These are phyloP conservation scores for Podospora tetraspora DNA, from an alignment of 495 filamentous ascomycete species.

Conservation along the genomic window DNA sequence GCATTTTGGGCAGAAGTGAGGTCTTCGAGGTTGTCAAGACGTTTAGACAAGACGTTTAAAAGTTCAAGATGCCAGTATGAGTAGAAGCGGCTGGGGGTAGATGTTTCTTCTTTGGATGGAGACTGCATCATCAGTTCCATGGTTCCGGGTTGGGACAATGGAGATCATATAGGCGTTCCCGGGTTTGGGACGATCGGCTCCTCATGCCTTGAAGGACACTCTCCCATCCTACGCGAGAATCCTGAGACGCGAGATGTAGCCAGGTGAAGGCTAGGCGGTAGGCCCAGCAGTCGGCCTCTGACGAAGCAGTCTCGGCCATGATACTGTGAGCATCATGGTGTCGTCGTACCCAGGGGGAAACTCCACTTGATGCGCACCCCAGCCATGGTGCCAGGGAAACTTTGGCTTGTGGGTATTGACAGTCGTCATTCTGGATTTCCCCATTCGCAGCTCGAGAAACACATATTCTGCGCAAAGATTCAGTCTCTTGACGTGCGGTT, in stretches of 20 bases:
- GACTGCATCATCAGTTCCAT: background rate
- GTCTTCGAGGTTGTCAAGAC: background rate
- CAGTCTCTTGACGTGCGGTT: background rate
- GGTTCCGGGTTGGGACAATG: background rate
- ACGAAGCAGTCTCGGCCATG: background rate
- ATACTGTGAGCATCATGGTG: background rate
- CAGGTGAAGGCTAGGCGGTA: background rate
- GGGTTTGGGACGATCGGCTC: background rate
- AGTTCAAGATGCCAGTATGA: background rate
- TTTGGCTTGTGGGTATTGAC: background rate
- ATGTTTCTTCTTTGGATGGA: background rate
- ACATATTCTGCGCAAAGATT: too few species aligned
- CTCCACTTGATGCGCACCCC: background rate
- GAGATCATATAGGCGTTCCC: background rate
- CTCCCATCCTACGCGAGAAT: background rate
- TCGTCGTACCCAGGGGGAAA: background rate
- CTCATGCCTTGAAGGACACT: background rate
- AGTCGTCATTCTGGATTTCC: background rate
- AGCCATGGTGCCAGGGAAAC: background rate
- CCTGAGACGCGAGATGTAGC: background rate
- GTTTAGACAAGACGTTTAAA: rapidly evolving
- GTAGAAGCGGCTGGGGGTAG: background rate
- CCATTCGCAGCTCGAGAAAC: background rate
- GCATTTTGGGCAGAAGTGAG: constrained; percentile 22
- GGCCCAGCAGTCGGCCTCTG: background rate